phyloP scores from a whole-genome alignment of 345 rosid genomes.

The Noccaea bulbosa region DNA sequence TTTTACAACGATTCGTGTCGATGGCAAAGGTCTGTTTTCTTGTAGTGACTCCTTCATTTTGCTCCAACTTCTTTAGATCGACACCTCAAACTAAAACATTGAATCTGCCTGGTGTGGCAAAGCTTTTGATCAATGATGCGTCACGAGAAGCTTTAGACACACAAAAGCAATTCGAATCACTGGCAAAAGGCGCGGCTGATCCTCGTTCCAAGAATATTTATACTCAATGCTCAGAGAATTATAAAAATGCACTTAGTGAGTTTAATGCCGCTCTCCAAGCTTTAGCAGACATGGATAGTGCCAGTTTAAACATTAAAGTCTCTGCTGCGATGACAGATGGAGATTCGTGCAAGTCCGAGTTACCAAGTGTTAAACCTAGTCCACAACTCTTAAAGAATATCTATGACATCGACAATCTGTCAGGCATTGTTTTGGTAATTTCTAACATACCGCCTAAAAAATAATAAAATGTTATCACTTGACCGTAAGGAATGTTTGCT shows the following conservation, averaged over 20 bases:
- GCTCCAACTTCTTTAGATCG: constrained; percentile 11
- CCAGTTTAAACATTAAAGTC: not conserved
- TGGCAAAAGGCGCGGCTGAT: not conserved
- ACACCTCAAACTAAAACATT: not conserved
- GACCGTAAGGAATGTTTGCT: not conserved
- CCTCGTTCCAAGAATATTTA: constrained; percentile 7
- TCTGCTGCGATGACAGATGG: constrained; percentile 4
- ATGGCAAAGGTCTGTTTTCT: too few relatives aligned
- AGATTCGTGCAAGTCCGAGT: not conserved
- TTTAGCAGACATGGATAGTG: constrained; percentile 7
- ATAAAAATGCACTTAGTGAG: not conserved
- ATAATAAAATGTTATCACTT: not conserved
- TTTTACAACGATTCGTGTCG: too few relatives aligned
- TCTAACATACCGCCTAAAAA: not conserved
- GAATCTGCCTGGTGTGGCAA: not conserved
- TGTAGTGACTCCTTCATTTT: constrained; percentile 11
- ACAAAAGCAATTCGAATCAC: constrained; percentile 6
- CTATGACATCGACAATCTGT: not conserved
- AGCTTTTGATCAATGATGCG: not conserved
- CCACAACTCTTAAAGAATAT: not conserved
- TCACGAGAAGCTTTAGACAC: not conserved
- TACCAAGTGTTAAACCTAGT: not conserved
- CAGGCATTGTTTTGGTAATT: constrained; percentile 24
- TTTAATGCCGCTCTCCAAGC: constrained; percentile 19
- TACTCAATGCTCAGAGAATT: not conserved